Evolutionary conservation across 1,284 basidiomycete genomes (phyloP), one percentile per base, ranked within the genome.

Genomic region (Wolfiporia cocos): DNA sequence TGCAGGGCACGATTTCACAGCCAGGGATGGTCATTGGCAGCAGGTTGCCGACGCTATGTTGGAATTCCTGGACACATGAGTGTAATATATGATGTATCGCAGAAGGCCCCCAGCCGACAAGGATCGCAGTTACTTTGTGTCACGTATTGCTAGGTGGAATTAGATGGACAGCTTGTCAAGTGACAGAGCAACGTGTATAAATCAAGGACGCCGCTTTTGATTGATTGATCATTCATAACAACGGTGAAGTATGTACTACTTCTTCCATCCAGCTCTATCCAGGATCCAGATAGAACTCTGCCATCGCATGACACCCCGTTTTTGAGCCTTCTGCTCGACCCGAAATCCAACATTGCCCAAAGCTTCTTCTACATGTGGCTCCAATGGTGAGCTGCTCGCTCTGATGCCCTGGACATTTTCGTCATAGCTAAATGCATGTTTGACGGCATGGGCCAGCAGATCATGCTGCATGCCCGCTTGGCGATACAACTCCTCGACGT

Each of bases 401-500:
- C 69, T 64, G 36, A 86, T 66, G 21, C 57, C 57, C 46, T 71
- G 56, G 39, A 83, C 60, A 17, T 55, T 60, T 9, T 55, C 42
- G 40, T 70, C 61, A 5, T 60, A 52, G 9, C 64, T 57, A 56
- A 90, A 89, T 6, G 76, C 76, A 46, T 73, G 68, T 31, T 69
- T 62, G 11, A 82, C 58, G 0, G 81, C 84, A 50, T 76, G 68
- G 17, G 67, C 53, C 11, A 91, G 62, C 19, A 92, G 62, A 56
- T 90, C 87, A 12, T 75, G 66, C 52, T 86, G 83, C 30, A 86
- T 69, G 4, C 68, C 68, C 11, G 72, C 64, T 5, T 51, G 52
- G 33, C 85, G 73, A 55, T 78, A 86, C 5, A 66, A 69, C 43
- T 81, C 76, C 39, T 86, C 80, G 30, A 88, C 74, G 52, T 76